Evolutionary conservation across 129 eudicot species (phyloP), one percentile per base, ranked within the genome.

Genomic region (Silybum marianum): DNA sequence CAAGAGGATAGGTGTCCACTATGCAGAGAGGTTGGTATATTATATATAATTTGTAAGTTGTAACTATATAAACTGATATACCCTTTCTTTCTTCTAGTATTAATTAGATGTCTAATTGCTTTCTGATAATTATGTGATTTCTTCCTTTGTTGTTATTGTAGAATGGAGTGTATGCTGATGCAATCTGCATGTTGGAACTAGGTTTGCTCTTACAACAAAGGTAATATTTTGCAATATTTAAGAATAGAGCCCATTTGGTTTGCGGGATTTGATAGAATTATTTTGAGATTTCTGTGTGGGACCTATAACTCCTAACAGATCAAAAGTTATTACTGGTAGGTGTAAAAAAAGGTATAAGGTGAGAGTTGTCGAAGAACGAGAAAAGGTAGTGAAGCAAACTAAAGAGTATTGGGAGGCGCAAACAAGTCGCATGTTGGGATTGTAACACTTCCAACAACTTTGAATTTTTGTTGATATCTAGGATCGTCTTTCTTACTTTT

Each of bases 201-300:
- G 84, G 89, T 84, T 39, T 87, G 82, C 93, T 90, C 69, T 69
- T 87, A 44, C 87, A 83, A 88, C 83, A 73, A 83, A 82, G 88
- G 93, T 89, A 78, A 77, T 76, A 28, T 28, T 12, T 9, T 48
- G 16, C 22, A 51, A 51, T 51, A 51, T 32, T 32, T 32, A 32
- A 32, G 36, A 32, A 32, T 2, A 32, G 36, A 32, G 4, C 36
- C 0, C 36, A 32, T 32, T 32, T 32, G 5, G 36, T 32, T 32
- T 32, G 36, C 6, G 36, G 36, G 36, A 32, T 32, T 32, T 32
- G 36, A 4, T 32, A 32, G 36, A 32, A 32, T 28, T 28, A 28
- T 28, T 3, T 1, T 28, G 30, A 28, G 30, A 2, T 28, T 28
- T 28, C 3, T 28, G 30, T 28, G 30, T 28, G 30, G 30, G 30